Evolutionary conservation across 805 yeast species (phyloP).

Genomic region (Lipomyces oligophaga): DNA sequence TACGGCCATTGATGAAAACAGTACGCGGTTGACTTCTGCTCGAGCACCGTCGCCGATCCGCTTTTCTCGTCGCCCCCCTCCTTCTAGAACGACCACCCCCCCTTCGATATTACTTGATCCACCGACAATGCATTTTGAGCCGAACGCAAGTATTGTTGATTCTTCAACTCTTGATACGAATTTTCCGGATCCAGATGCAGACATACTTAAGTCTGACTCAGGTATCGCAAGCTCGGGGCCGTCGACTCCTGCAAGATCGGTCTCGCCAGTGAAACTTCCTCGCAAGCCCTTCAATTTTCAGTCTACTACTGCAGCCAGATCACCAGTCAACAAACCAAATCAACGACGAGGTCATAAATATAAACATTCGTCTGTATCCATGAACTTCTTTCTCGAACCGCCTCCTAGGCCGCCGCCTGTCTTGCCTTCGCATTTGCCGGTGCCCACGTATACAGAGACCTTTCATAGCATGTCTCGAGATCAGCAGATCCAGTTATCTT

Average conservation of each 20-base stretch:
- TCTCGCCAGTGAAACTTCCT: slow-evolving; percentile 21
- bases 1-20: slow-evolving; percentile 24
- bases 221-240: neutral
- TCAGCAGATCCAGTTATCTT: slow-evolving; percentile 56
- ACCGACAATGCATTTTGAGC: no score
- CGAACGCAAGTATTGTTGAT: no score
- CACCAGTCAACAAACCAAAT: slow-evolving; percentile 24
- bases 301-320: slow-evolving; percentile 53
- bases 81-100: no score
- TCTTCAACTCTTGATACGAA: no score
- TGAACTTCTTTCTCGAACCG: slow-evolving; percentile 94
- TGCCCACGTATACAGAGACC: slow-evolving; percentile 68
- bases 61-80: slow-evolving; percentile 8
- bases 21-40: slow-evolving; percentile 6
- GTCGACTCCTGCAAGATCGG: slow-evolving; percentile 12
- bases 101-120: no score
- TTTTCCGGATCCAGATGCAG: no score
- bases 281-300: slow-evolving; percentile 35
- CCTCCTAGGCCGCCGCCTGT: slow-evolving; percentile 62
- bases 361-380: slow-evolving; percentile 92
- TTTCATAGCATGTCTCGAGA: slow-evolving; percentile 52
- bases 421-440: slow-evolving; percentile 62
- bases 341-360: slow-evolving; percentile 89
- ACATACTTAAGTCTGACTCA: no score
- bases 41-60: slow-evolving; percentile 22